Conservation (phyloP, 192 early-diverging fungal genomes). For the Lunasporangiospora selenospora region DNA sequence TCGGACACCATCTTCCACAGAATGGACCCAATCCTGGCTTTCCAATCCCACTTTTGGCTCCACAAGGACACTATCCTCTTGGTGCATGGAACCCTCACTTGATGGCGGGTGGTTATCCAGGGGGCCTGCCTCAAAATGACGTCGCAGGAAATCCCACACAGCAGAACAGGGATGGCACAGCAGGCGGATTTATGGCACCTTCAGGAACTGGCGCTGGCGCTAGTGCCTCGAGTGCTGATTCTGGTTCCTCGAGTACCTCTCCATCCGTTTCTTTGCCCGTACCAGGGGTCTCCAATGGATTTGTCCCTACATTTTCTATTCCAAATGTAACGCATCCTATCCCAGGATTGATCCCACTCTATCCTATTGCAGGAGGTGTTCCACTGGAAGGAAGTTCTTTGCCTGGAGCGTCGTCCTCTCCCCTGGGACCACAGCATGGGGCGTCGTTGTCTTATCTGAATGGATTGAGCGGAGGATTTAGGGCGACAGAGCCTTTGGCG, state of each 20-base stretch:
- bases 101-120: conserved; percentile 7
- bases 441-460: no score
- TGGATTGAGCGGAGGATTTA: not conserved
- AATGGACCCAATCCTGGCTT: conserved; percentile 14
- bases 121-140: conserved; percentile 30
- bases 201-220: conserved; percentile 4
- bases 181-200: not conserved
- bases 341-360: conserved; percentile 49
- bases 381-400: no score
- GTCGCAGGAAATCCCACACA: no score
- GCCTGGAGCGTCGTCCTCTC: no score
- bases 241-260: no score
- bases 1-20: not conserved
- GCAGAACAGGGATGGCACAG: conserved; percentile 7
- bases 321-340: conserved; percentile 37
- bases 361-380: conserved; percentile 42
- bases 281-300: no score
- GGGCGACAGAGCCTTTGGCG: conserved; percentile 42
- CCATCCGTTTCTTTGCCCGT: no score
- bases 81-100: conserved; percentile 32
- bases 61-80: conserved; percentile 37
- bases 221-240: not conserved
- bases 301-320: conserved; percentile 28
- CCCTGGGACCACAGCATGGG: no score
- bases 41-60: conserved; percentile 11